These are phyloP conservation scores for Mycena olivaceomarginata DNA, from an alignment of 768 basidiomycete genomes.

Conservation along the genomic window DNA sequence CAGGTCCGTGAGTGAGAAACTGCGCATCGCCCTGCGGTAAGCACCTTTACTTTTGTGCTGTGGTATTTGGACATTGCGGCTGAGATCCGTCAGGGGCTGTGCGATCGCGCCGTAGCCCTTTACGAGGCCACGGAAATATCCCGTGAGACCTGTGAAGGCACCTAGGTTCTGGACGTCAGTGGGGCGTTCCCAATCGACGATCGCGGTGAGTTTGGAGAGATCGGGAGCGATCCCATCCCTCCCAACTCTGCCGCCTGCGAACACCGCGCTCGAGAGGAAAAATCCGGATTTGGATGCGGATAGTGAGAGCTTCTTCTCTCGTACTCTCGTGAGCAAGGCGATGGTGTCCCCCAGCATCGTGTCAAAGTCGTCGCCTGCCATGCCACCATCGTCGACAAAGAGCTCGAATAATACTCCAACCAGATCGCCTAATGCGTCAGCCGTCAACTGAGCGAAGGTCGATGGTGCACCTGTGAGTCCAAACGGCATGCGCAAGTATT, in stretches of 20 bases:
- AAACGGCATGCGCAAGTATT: conserved; percentile 60
- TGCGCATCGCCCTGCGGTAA: conserved; percentile 52
- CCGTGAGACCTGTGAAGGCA: conserved; percentile 38
- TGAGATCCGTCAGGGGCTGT: conserved; percentile 56
- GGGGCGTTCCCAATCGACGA: conserved; percentile 56
- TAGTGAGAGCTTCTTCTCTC: conserved; percentile 41
- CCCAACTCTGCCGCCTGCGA: conserved; percentile 57
- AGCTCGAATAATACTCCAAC: conserved; percentile 36
- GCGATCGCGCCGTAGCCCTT: conserved; percentile 56
- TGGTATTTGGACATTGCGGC: conserved; percentile 46
- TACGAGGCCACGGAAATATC: conserved; percentile 58
- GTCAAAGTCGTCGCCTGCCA: conserved; percentile 27
- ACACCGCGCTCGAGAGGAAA: conserved; percentile 57
- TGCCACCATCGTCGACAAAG: conserved; percentile 31
- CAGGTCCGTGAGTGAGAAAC: conserved; percentile 13
- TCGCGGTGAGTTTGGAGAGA: conserved; percentile 58
- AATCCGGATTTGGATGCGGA: conserved; percentile 45
- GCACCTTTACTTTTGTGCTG: conserved; percentile 43
- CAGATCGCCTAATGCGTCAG: conserved; percentile 47
- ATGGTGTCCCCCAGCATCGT: conserved; percentile 15
- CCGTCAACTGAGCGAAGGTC: conserved; percentile 48
- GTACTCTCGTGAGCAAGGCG: conserved; percentile 47
- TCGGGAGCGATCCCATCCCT: conserved; percentile 57
- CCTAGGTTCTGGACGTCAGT: conserved; percentile 37
- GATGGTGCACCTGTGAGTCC: conserved; percentile 62